Base-by-base conservation (phyloP, 2,329 filamentous ascomycete species). In the Ceratocystis smalleyi region DNA sequence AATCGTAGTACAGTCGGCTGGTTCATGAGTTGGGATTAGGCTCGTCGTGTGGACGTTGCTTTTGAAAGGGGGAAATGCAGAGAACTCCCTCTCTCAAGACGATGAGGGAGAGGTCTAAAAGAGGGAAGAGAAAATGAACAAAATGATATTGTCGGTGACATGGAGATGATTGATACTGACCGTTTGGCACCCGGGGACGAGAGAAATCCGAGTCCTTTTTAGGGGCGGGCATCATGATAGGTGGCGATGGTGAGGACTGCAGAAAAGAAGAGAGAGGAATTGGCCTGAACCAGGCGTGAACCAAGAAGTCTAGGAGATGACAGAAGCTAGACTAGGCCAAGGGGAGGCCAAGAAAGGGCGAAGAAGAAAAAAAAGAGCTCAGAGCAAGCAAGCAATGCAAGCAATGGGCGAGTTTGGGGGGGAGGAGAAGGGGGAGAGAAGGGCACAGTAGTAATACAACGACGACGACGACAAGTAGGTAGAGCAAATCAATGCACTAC, bases 121-220 rank as follows among this genome's bases (percentile, higher is more conserved):
- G 8, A 3, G 6, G 12, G 24, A 2, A 24, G 45, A 15, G 35
- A 5, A 32, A 17, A 3, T n/a, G 22, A 55, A 30, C 59, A 59
- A 49, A 43, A 45, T 12, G 59, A 67, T 59, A 69, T 68, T 40
- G 12, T 40, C 35, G 47, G 22, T 24, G n/a, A 32, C 24, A 17
- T 24, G 10, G 12, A 32, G 8, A 32, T 15, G 19, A n/a, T 12
- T 30, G 51, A 40, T 55, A 70, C 70, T 61, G 68, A 76, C 75
- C 75, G 65, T 76, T 77, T 60, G 74, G 74, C 64, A 66, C 66
- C 43, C 72, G 72, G 64, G 70, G 68, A 54, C 66, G 57, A 62
- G 61, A 65, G 62, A 65, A 71, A 67, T 70, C 65, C 40, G 65
- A 65, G 59, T 77, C 75, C 69, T 76, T 76, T 71, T 75, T 76